A percentile compares a stretch with the other conserved stretches of the same genome.
Conservation (phyloP, 495 filamentous ascomycete genomes). For the Daldinia vernicosa region DNA sequence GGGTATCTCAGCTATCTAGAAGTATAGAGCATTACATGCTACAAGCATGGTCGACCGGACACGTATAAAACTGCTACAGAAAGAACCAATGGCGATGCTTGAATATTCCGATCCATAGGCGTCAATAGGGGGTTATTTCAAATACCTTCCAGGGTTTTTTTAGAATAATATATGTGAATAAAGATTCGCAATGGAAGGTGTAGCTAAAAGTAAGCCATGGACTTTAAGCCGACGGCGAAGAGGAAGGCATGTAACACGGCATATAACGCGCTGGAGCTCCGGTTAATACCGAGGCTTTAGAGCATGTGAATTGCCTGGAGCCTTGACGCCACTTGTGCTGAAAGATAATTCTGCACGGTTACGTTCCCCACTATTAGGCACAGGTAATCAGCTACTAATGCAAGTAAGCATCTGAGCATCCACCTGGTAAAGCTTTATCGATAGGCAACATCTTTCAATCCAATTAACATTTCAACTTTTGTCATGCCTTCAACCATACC, state of each 20-base stretch:
- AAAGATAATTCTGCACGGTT: background rate
- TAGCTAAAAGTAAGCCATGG: background rate
- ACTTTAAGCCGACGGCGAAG: background rate
- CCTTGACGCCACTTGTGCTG: background rate
- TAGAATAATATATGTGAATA: background rate
- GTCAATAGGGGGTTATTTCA: background rate
- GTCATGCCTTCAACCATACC: background rate
- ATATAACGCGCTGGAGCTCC: background rate
- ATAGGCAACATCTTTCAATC: constrained; percentile 3
- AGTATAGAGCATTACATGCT: constrained; percentile 31
- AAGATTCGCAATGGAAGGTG: background rate
- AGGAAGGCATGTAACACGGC: background rate
- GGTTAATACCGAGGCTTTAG: constrained; percentile 32
- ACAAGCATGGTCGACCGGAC: constrained; percentile 12
- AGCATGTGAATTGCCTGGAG: constrained; percentile 28
- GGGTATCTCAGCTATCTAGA: constrained; percentile 26
- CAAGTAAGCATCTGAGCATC: background rate
- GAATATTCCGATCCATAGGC: background rate
- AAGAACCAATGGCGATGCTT: background rate
- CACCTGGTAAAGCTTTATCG: constrained; percentile 3
- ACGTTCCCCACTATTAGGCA: background rate
- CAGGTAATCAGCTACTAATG: background rate
- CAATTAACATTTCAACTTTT: background rate
- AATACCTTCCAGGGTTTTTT: background rate
- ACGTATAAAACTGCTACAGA: background rate